Evolutionary conservation across 2,329 filamentous ascomycete genomes (phyloP).

Genomic region (Nectriaceae sp.): DNA sequence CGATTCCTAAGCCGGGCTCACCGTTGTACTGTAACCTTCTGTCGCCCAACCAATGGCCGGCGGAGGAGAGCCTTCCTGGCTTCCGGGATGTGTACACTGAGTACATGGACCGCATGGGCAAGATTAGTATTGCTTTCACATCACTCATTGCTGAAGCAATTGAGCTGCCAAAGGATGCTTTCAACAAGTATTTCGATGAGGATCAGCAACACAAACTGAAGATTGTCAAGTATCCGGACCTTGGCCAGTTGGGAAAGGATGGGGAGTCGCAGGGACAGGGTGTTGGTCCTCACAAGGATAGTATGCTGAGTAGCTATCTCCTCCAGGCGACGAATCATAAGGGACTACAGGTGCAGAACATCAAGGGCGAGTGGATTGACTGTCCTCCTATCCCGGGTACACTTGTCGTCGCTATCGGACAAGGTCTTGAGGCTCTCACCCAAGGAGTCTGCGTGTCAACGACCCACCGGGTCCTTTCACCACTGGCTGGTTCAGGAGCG

Average conservation of each 20-base stretch:
- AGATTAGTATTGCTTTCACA: slow-evolving; percentile 73
- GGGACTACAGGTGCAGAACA: slow-evolving; percentile 83
- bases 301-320: slow-evolving; percentile 80
- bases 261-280: slow-evolving; percentile 52
- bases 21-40: slow-evolving; percentile 76
- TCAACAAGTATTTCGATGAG: slow-evolving; percentile 77
- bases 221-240: slow-evolving; percentile 83
- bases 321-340: slow-evolving; percentile 76
- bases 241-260: slow-evolving; percentile 55
- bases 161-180: slow-evolving; percentile 66
- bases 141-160: slow-evolving; percentile 84
- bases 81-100: slow-evolving; percentile 71
- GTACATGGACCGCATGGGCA: slow-evolving; percentile 77
- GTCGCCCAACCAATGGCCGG: slow-evolving; percentile 81
- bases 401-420: slow-evolving; percentile 84
- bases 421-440: slow-evolving; percentile 83
- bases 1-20: slow-evolving; percentile 59
- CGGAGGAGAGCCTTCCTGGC: slow-evolving; percentile 58
- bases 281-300: slow-evolving; percentile 83
- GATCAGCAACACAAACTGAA: slow-evolving; percentile 84
- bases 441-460: slow-evolving; percentile 80
- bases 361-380: slow-evolving; percentile 77
- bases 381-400: slow-evolving; percentile 75
- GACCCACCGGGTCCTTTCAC: slow-evolving; percentile 81
- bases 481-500: slow-evolving; percentile 67